These are phyloP conservation scores for Collybia nuda DNA, from an alignment of 768 basidiomycete genomes.

Conservation along the genomic window DNA sequence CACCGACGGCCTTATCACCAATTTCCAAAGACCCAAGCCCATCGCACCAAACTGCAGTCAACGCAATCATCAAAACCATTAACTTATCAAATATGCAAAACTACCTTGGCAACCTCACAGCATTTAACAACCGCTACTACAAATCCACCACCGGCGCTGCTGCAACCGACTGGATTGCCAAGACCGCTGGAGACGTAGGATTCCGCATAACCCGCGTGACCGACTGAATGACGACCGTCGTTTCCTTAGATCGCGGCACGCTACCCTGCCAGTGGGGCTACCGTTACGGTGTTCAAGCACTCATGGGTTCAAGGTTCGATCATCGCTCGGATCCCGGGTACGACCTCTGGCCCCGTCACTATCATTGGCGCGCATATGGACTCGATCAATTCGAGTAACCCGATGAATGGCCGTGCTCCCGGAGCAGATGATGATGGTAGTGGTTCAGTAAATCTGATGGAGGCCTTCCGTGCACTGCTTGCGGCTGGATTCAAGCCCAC, in stretches of 20 bases:
- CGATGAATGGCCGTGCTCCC: slow-evolving; percentile 25
- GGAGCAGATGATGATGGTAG: slow-evolving; percentile 41
- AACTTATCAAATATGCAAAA: slow-evolving; percentile 31
- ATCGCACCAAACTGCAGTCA: slow-evolving; percentile 19
- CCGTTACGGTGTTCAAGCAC: slow-evolving; percentile 15
- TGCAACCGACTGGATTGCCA: slow-evolving; percentile 37
- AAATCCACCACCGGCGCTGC: slow-evolving; percentile 31
- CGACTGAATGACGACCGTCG: background rate
- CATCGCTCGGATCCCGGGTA: slow-evolving; percentile 20
- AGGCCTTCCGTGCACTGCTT: slow-evolving; percentile 40
- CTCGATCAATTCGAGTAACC: slow-evolving; percentile 23
- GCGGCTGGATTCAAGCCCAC: slow-evolving; percentile 39
- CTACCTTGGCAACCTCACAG: slow-evolving; percentile 30
- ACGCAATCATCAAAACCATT: slow-evolving; percentile 23
- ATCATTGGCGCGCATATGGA: slow-evolving; percentile 29
- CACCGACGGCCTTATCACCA: too few species aligned
- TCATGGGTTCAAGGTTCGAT: slow-evolving; percentile 17
- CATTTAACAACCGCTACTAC: slow-evolving; percentile 45
- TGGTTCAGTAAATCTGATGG: slow-evolving; percentile 44
- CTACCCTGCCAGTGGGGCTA: slow-evolving; percentile 21
- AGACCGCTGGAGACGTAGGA: slow-evolving; percentile 26
- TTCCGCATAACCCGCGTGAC: background rate
- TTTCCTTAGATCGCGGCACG: slow-evolving; percentile 16
- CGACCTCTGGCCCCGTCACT: slow-evolving; percentile 15
- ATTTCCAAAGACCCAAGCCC: slow-evolving; percentile 7